Evolutionary conservation across 78 protist genomes (phyloP).

Genomic region (slime mould (Dictyostelium discoideum)): dicty_2.7 NC_007091.3:4099001-4099500

Average conservation of each 20-base stretch:
- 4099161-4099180: not conserved
- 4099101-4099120: not conserved
- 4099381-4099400: not conserved
- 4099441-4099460: not conserved
- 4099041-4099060: not conserved
- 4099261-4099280: conserved; percentile 24
- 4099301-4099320: conserved; percentile 55
- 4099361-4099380: not conserved
- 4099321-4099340: conserved; percentile 13
- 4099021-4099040: not conserved
- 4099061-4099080: not conserved
- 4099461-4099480: not conserved
- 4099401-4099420: conserved; percentile 31
- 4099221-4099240: conserved; percentile 1
- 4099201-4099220: not conserved
- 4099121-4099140: not conserved
- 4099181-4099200: not conserved
- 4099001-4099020: not conserved
- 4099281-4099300: conserved; percentile 2
- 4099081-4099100: not conserved
- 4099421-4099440: conserved; percentile 35
- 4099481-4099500: conserved; percentile 14
- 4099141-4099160: conserved; percentile 31
- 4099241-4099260: not conserved
- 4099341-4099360: conserved; percentile 37